These are phyloP conservation scores for Brachypodium distachyon DNA, from an alignment of 202 grass and related monocot genomes.

Conservation along the genomic window DNA sequence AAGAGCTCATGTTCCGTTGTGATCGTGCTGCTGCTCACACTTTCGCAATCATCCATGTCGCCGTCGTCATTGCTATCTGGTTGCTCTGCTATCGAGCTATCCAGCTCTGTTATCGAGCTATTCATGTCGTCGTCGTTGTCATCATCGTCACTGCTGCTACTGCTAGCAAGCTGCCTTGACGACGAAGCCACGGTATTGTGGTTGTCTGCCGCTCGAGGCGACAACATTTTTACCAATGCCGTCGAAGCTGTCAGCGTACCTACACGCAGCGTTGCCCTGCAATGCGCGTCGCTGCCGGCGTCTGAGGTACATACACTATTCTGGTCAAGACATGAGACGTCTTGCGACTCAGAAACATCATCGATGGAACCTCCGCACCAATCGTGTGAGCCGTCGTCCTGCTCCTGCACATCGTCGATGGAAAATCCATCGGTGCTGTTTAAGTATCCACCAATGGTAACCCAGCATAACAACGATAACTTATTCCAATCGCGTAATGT, in stretches of 20 bases:
- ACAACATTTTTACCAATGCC: neutral
- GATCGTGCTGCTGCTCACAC: neutral
- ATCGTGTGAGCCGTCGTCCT: neutral
- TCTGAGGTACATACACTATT: neutral
- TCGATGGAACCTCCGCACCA: neutral
- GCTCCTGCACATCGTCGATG: neutral
- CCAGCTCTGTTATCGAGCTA: neutral
- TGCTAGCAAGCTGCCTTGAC: neutral
- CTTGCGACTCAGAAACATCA: neutral
- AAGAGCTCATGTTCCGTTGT: neutral
- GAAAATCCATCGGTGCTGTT: no score
- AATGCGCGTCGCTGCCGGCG: neutral
- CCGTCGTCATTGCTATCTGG: neutral
- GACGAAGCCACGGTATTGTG: neutral
- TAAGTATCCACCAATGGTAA: no score
- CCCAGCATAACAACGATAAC: no score
- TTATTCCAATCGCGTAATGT: no score
- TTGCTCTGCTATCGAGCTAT: neutral
- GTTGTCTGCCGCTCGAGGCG: neutral
- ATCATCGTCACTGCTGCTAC: neutral
- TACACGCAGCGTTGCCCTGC: neutral
- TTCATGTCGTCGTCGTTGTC: neutral
- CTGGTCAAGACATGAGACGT: neutral
- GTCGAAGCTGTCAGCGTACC: neutral
- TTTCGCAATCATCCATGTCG: neutral